Evolutionary conservation across 2,329 filamentous ascomycete species (phyloP).

Genomic region (Rhynchosporium secalis): DNA sequence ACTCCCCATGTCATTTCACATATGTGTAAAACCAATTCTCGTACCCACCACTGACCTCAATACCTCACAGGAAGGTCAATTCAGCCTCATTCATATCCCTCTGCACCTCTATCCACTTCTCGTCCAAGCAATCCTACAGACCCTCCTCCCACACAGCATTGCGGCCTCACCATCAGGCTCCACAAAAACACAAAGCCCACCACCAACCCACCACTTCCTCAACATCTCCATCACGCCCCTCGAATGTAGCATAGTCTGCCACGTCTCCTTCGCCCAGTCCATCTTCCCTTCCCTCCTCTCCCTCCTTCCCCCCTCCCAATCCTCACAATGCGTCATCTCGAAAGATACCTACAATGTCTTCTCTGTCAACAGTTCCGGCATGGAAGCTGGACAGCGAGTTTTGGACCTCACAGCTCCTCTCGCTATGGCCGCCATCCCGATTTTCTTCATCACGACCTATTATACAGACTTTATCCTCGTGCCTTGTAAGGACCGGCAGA

Average conservation of each 20-base stretch:
- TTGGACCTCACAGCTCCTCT: constrained; percentile 89
- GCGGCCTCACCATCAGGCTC: constrained; percentile 35
- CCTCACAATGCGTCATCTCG: constrained; percentile 68
- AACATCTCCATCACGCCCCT: constrained; percentile 92
- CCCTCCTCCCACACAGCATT: constrained; percentile 69
- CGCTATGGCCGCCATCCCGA: constrained; percentile 87
- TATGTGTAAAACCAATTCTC: constrained; percentile 27
- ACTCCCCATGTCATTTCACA: constrained; percentile 19
- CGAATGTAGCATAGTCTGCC: constrained; percentile 90
- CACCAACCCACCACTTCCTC: constrained; percentile 72
- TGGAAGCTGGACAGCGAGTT: constrained; percentile 88
- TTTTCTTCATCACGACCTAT: constrained; percentile 98
- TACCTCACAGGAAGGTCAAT: constrained; percentile 71
- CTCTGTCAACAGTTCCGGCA: constrained; percentile 83
- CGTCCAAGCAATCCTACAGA: constrained; percentile 81
- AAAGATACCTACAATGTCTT: constrained; percentile 84
- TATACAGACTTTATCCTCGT: constrained; percentile 97
- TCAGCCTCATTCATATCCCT: constrained; percentile 89
- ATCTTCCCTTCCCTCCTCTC: constrained; percentile 74
- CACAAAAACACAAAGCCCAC: constrained; percentile 40
- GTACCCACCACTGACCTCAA: constrained; percentile 28
- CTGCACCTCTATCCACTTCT: constrained; percentile 75
- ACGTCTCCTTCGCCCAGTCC: constrained; percentile 68
- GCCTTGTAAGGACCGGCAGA: constrained; percentile 69
- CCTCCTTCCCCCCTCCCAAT: constrained; percentile 55